These are phyloP conservation scores for Pythium scleroteichum DNA, from an alignment of 352 stramenopile genomes.

Conservation along the genomic window DNA sequence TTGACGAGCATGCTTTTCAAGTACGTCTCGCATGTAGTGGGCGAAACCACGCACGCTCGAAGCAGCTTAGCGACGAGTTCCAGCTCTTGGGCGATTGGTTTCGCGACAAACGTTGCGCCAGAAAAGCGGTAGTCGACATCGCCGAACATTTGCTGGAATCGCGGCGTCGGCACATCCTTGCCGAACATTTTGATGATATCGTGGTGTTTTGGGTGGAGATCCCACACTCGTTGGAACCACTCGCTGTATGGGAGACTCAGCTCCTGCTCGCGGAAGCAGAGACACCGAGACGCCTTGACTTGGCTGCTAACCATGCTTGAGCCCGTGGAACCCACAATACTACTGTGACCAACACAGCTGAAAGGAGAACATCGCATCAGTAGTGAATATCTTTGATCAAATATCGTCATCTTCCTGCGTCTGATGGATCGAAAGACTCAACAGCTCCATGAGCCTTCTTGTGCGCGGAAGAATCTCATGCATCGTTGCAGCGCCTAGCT, in stretches of 20 bases:
- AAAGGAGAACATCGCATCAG: too few relatives aligned
- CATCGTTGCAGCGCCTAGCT: constrained; percentile 68
- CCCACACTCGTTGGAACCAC: constrained; percentile 46
- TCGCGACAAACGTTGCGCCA: constrained; percentile 47
- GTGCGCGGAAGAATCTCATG: constrained; percentile 78
- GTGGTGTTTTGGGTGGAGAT: constrained; percentile 52
- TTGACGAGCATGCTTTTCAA: constrained; percentile 55
- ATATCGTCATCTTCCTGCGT: constrained; percentile 23
- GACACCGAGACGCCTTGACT: constrained; percentile 21
- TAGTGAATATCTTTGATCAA: neutral
- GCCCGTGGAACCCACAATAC: neutral
- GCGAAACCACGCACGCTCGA: constrained; percentile 43
- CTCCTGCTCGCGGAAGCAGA: constrained; percentile 13
- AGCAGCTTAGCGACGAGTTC: constrained; percentile 43
- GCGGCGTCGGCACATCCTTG: constrained; percentile 52
- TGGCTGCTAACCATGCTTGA: constrained; percentile 3
- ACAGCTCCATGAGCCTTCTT: constrained; percentile 77
- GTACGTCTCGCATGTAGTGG: constrained; percentile 17
- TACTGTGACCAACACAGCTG: neutral
- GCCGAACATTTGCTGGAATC: constrained; percentile 68
- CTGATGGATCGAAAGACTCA: constrained; percentile 71
- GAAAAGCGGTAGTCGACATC: constrained; percentile 49
- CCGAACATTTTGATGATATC: constrained; percentile 77
- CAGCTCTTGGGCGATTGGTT: constrained; percentile 42
- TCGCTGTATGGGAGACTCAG: constrained; percentile 22